Base-by-base conservation (phyloP, 2,329 filamentous ascomycete genomes). In the Colletotrichum orchidophilum region DNA sequence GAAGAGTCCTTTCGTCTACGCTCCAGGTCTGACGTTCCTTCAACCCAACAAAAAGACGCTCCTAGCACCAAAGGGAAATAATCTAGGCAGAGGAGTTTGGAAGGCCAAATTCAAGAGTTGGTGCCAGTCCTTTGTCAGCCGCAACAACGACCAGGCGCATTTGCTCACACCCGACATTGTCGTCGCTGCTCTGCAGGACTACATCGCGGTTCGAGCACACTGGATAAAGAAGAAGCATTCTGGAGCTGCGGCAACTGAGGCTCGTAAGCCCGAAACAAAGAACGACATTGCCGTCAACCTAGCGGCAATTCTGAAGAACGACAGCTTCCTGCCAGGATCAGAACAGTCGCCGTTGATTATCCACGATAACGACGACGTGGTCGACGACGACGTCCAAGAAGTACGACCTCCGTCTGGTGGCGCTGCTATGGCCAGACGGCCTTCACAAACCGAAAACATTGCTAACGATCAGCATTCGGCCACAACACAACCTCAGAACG, bases 101-200 rank as follows among this genome's bases (percentile, higher is more conserved):
- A 70, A 73, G n/a, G 73, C 73, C n/a, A 75, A 80, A 59, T 78
- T 82, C 65, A 76, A 78, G 59, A 78, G 79, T 61, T 83, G 81
- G 81, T 73, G 76, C 31, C 75, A 76, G 15, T 75, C 76, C 5
- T 80, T 83, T 46, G 46, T 64, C 46, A 71, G 64, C 53, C 53
- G 31, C 27, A 73, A 73, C 27, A 59, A 33, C 18, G 69, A 72
- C 6, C 59, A 73, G 39, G 58, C 49, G 27, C 24, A 63, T 12
- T 63, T 63, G n/a, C 53, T 73, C 50, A 73, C 58, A 27, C 54
- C 59, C 31, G 52, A 71, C 31, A 63, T 73, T 12, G 54, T 67
- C 3, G 35, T 54, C 12, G 63, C 58, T 27, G 67, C 67, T 7
- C 59, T 73, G 15, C 57, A 62, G 33, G 62, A 66, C 31, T 66